These are phyloP conservation scores for Penicillium fimorum DNA, from an alignment of 495 filamentous ascomycete species.

Conservation along the genomic window DNA sequence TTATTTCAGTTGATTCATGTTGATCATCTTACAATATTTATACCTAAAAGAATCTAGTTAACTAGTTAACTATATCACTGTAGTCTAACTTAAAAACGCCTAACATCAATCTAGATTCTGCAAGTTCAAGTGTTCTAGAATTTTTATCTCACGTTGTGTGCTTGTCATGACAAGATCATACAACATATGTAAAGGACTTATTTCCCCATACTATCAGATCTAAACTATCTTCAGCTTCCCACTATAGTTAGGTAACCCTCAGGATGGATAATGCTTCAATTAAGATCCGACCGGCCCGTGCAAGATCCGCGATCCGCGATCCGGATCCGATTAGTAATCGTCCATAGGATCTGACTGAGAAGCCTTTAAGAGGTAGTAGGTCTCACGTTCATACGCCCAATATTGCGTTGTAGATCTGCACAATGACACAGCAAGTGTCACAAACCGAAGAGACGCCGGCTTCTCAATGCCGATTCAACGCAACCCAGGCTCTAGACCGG, in stretches of 20 bases:
- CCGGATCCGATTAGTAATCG: constrained; percentile 28
- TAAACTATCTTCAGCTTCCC: not conserved
- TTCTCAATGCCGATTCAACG: constrained; percentile 21
- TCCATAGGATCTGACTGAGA: constrained; percentile 8
- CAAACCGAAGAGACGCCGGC: constrained; percentile 3
- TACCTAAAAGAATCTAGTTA: not conserved
- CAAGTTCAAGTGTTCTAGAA: not conserved
- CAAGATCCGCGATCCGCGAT: constrained; percentile 4
- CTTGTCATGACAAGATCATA: not conserved
- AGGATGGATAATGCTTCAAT: constrained; percentile 1
- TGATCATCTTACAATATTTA: not conserved
- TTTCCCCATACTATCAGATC: not conserved
- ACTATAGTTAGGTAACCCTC: not conserved
- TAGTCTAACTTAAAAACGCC: not conserved
- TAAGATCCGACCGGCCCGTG: constrained; percentile 1
- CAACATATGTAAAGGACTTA: not conserved
- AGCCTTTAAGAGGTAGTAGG: not conserved
- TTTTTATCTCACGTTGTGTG: not conserved
- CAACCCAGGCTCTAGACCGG: constrained; percentile 17
- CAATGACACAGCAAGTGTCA: constrained; percentile 9
- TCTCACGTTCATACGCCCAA: not conserved
- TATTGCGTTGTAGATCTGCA: constrained; percentile 7
- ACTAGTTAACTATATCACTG: too few relatives aligned
- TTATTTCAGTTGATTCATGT: not conserved
- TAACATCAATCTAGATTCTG: not conserved